Evolutionary conservation across 257 asterid species (phyloP).

Genomic region (Gentiana straminea): DNA sequence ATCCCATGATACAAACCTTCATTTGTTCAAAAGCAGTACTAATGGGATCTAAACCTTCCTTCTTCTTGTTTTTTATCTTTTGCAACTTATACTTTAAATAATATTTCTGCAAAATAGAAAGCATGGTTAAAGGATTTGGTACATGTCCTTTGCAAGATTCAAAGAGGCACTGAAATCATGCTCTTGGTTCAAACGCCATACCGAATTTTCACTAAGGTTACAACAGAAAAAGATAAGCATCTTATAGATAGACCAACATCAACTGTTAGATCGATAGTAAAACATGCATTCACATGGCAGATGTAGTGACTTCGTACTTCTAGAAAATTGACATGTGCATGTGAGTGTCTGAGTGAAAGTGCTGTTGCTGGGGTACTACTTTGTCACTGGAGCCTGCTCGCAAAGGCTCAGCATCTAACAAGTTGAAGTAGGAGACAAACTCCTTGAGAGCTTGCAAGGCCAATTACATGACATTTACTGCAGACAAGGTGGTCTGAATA

Average conservation of each 20-base stretch:
- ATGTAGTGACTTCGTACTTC: too few species aligned
- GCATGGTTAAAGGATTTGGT: slow-evolving; percentile 2
- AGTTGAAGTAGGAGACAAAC: too few species aligned
- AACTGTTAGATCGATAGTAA: neutral
- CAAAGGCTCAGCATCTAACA: too few species aligned
- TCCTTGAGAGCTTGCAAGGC: too few species aligned
- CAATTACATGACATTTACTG: too few species aligned
- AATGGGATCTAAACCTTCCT: slow-evolving; percentile 81
- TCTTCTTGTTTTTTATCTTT: slow-evolving; percentile 42
- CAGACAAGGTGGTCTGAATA: too few species aligned
- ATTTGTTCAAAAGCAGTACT: slow-evolving; percentile 95
- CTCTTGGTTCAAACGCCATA: neutral
- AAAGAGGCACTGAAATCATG: neutral
- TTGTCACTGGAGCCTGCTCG: too few species aligned
- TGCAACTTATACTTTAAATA: slow-evolving; percentile 35
- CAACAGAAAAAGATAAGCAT: neutral
- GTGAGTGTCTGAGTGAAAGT: too few species aligned
- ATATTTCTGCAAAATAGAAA: slow-evolving; percentile 50
- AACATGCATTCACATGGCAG: too few species aligned
- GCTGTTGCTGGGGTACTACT: too few species aligned
- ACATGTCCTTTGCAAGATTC: neutral
- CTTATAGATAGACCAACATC: neutral
- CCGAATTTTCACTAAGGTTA: neutral
- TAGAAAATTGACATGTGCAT: too few species aligned
- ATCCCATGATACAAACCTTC: slow-evolving; percentile 52